Evolutionary conservation across 2,329 filamentous ascomycete genomes (phyloP).

Genomic region (Camillea tinctor): DNA sequence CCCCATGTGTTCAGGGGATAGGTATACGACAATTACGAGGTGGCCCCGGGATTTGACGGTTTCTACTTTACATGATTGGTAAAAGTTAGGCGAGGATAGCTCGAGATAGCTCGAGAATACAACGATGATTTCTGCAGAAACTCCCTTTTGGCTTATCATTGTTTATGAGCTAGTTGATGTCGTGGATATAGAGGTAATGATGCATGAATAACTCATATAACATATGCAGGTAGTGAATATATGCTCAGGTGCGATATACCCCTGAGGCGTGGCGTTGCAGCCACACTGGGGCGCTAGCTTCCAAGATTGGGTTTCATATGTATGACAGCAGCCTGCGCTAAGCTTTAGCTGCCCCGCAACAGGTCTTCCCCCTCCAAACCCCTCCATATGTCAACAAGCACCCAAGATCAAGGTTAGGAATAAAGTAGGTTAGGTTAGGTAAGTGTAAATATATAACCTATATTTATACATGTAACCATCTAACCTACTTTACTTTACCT

Average conservation of each 20-base stretch:
- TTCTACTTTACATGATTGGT: slow-evolving; percentile 2
- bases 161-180: background rate
- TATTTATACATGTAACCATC: background rate
- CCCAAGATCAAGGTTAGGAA: background rate
- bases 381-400: slow-evolving; percentile 2
- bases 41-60: slow-evolving; percentile 4
- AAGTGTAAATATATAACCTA: background rate
- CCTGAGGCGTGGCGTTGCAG: slow-evolving; percentile 22
- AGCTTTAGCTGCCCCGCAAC: slow-evolving; percentile 6
- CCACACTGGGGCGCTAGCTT: slow-evolving; percentile 11
- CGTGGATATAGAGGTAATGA: background rate
- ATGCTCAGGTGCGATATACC: background rate
- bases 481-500: background rate
- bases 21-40: slow-evolving; percentile 8
- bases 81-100: slow-evolving; percentile 11
- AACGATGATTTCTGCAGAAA: background rate
- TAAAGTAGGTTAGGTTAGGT: background rate
- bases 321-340: no score
- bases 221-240: slow-evolving; percentile 1
- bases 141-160: no score
- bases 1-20: slow-evolving; percentile 2
- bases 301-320: no score
- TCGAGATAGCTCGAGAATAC: slow-evolving; percentile 6
- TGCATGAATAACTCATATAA: background rate
- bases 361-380: background rate